Base-by-base conservation (phyloP, 495 filamentous ascomycete species). In the Tricharina praecox region DNA sequence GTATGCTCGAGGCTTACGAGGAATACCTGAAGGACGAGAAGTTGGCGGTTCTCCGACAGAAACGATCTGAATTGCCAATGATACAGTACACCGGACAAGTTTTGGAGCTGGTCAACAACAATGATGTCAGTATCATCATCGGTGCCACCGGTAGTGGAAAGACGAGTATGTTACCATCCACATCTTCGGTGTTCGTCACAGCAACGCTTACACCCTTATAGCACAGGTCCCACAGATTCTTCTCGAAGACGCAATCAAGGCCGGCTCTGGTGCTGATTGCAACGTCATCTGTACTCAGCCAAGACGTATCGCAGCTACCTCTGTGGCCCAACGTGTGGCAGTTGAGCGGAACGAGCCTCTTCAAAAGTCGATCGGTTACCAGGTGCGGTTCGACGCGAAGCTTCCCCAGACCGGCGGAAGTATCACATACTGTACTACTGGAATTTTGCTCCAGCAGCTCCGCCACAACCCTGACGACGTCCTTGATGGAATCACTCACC, bases 211-310 rank as follows among this genome's bases (percentile, higher is more conserved):
- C 46, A 10, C 23, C 11, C 16, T 30, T 44, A 25, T 33, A 61
- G 58, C 75, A 2, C 74, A 78, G 59, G 64, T 77, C 9, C 75
- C 74, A 18, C 75, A 77, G 50, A 73, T 77, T 10, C 48, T 78
- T 24, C 52, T 77, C 3, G 73, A 77, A 40, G 56, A 74, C 38
- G 66, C 69, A 9, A 73, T 70, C 47, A 50, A 52, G 15, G 45
- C 48, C 9, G 67, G 64, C 3, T 40, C 42, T n/a, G 70, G 70
- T 19, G 61, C 58, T 21, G 35, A 48, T 23, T 70, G 70, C 50
- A 71, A 73, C 50, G 68, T 73, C 47, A 66, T 77, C 26, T 77
- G 74, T 52, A 70, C 74, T 23, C 75, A 77, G 48, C 74, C 74
- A 23, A 66, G 74, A 37, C 64, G 71, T 18, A 69, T 78, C 38